Percentiles rank a stretch among this genome's conserved stretches.
These are phyloP conservation scores for Podospora pseudopauciseta DNA, from an alignment of 495 filamentous ascomycete species.

Conservation along the genomic window DNA sequence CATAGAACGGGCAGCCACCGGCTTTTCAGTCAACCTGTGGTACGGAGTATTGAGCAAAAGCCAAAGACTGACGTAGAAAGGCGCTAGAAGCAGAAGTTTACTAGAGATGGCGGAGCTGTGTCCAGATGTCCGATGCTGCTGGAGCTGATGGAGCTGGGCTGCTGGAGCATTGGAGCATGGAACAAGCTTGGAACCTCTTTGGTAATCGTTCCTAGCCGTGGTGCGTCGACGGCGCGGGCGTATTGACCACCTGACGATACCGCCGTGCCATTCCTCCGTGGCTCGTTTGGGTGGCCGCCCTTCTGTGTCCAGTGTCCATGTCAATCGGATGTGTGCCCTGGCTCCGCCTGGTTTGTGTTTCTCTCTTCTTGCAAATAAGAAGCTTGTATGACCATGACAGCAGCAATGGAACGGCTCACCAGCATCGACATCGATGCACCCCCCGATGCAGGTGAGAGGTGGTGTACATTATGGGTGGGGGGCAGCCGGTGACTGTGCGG, in stretches of 20 bases:
- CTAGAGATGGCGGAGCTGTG: neutral
- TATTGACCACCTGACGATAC: conserved; percentile 18
- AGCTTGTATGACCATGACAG: neutral
- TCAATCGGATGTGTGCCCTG: conserved; percentile 3
- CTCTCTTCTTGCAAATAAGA: neutral
- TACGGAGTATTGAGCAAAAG: too few species aligned
- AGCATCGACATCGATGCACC: neutral
- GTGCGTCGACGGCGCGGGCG: conserved; percentile 11
- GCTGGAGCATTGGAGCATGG: too few species aligned
- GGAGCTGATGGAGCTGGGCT: too few species aligned
- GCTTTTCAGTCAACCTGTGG: too few species aligned
- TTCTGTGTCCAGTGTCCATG: neutral
- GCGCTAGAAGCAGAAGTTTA: neutral
- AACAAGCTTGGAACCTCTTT: neutral
- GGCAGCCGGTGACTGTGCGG: neutral
- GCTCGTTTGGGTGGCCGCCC: neutral
- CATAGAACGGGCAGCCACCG: neutral
- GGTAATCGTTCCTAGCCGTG: conserved; percentile 18
- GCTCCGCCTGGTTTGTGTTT: neutral
- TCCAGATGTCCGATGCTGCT: neutral
- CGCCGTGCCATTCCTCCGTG: conserved; percentile 9
- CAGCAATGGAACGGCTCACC: neutral
- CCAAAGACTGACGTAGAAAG: neutral
- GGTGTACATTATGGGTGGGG: neutral
- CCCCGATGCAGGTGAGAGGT: conserved; percentile 1